Conservation (phyloP, 768 basidiomycete genomes). For the Tricholoma saponaceum region DNA sequence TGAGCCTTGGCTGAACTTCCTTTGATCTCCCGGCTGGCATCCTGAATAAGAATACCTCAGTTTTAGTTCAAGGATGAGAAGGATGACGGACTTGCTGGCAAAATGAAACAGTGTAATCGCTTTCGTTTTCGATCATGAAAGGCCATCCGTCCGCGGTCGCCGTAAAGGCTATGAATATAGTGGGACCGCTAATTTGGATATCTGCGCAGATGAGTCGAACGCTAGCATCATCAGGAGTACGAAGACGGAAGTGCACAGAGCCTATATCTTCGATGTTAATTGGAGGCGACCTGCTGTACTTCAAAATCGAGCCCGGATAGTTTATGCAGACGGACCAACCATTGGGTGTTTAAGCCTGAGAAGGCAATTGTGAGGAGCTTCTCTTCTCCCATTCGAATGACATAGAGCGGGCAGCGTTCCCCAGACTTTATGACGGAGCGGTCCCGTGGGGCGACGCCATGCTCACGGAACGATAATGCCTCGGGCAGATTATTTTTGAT, state of each 20-base stretch:
- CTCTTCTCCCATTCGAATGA: constrained; percentile 60
- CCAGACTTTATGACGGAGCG: constrained; percentile 61
- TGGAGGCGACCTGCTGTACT: constrained; percentile 72
- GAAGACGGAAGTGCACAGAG: constrained; percentile 67
- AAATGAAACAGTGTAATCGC: constrained; percentile 62
- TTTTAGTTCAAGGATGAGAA: background rate
- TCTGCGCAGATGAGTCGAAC: constrained; percentile 68
- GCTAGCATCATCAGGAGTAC: constrained; percentile 33
- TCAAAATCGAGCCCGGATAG: background rate
- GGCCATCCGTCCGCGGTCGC: constrained; percentile 78
- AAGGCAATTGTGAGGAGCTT: constrained; percentile 82
- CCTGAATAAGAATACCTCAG: constrained; percentile 31
- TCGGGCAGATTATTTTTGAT: constrained; percentile 75
- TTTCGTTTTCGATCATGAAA: constrained; percentile 86
- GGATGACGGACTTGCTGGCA: constrained; percentile 63
- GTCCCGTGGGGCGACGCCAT: constrained; percentile 65
- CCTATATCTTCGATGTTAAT: constrained; percentile 93
- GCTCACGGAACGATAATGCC: constrained; percentile 78
- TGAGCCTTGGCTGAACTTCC: constrained; percentile 32
- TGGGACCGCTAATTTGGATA: constrained; percentile 78
- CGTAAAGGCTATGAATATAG: constrained; percentile 80
- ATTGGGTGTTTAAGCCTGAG: constrained; percentile 79
- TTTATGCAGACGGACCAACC: constrained; percentile 40
- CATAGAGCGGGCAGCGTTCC: constrained; percentile 63
- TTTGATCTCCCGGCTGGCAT: constrained; percentile 36